Conservation (phyloP, 495 filamentous ascomycete species). For the Lasiosphaeria hispida region DNA sequence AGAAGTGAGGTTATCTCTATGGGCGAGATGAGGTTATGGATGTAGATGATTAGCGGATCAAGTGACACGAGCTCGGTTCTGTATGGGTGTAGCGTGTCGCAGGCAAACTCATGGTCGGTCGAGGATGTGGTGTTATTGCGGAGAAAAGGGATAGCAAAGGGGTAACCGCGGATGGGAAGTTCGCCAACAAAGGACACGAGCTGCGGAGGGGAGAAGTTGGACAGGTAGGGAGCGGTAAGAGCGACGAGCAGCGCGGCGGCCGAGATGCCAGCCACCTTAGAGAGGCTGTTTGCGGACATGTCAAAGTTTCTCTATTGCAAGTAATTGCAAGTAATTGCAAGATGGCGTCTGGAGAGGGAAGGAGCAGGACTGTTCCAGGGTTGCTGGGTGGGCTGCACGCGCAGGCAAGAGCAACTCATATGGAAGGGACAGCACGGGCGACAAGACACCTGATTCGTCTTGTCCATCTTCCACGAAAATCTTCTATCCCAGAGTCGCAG, state of each 20-base stretch:
- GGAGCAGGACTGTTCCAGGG: no score
- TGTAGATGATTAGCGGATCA: constrained; percentile 47
- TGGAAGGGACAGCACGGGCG: no score
- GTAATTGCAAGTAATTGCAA: no score
- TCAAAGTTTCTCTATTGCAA: neutral
- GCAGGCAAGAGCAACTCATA: no score
- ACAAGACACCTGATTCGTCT: no score
- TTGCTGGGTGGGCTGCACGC: no score
- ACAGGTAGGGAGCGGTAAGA: constrained; percentile 22
- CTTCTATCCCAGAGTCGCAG: neutral
- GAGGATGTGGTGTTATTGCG: neutral
- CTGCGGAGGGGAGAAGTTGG: constrained; percentile 14
- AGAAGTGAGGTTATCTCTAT: constrained; percentile 39
- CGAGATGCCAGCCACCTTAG: constrained; percentile 24
- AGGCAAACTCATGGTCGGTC: constrained; percentile 19
- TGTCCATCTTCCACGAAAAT: neutral
- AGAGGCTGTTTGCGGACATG: constrained; percentile 13
- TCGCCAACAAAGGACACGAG: constrained; percentile 24
- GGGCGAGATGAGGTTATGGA: constrained; percentile 40
- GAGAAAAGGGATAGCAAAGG: constrained; percentile 21
- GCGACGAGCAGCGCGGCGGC: constrained; percentile 24
- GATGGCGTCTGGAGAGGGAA: no score
- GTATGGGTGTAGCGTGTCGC: constrained; percentile 35
- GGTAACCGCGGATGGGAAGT: constrained; percentile 23
- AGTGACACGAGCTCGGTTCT: constrained; percentile 44